Evolutionary conservation across 164 flowering plant species (phyloP), one percentile per base, ranked within the genome.

Genomic region (Saururus chinensis): DNA sequence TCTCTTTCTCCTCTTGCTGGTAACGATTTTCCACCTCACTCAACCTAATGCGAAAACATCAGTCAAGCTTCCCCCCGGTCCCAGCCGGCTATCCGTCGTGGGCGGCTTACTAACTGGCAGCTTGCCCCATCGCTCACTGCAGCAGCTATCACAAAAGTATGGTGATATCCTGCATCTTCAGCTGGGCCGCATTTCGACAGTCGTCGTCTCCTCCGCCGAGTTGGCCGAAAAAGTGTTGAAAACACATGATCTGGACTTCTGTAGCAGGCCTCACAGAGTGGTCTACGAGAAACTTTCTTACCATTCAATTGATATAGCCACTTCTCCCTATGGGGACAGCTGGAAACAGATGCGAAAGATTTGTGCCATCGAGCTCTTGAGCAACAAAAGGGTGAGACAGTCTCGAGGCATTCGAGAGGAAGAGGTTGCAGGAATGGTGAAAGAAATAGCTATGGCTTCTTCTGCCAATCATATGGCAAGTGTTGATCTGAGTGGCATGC

Each of bases 401-500:
- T 60, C 42, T n/a, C 24, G 30, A 9, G 19, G 23, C 7, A 19
- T 60, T 3, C 40, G n/a, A 24, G 62, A 40, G 4, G 62, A 60
- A 60, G 51, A 40, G 26, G 23, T 60, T 16, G 52, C 14, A 5
- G 10, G 0, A 6, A 11, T 60, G 62, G 24, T 41, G 13, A 6
- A 23, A 4, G 10, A 51, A 9, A 60, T 60, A 17, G 8, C 60
- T 22, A 2, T 3, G 8, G 26, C 30, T 9, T 40, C 62, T 20
- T 42, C 26, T 19, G 11, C 24, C n/a, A 14, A 10, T 58, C 61
- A 4, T 59, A 59, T 1, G 9, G 14, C 26, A 49, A 64, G 9
- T 35, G 67, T 48, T 61, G 52, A 79, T 61, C 42, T 76, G 16
- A 71, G 71, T 30, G 69, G 64, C n/a, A 56, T 65, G 60, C 8